Base-by-base conservation (phyloP, 768 basidiomycete genomes). In the Coprinopsis marcescibilis region DNA sequence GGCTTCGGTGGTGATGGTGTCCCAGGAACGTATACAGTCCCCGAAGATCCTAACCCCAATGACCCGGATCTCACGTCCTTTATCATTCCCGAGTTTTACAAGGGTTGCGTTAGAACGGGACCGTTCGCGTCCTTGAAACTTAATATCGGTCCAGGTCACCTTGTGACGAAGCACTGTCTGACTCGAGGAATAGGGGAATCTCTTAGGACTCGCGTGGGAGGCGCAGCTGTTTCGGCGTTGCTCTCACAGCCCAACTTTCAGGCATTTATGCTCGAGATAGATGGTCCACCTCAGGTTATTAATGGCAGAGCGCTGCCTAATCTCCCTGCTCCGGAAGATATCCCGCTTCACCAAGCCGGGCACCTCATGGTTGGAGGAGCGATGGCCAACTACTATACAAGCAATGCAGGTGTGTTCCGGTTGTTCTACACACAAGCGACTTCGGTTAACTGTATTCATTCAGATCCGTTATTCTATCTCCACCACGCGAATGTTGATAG, bases 1-100 rank as follows among this genome's bases (percentile, higher is more conserved):
- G 46, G 46, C 36, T 47, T 47, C 40, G 46, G 46, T 23, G 46
- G 46, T 13, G 46, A 47, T 17, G 46, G 46, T 30, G 46, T 47
- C 14, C 7, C 26, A 27, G 46, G 46, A 8, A 47, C 46, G 13
- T 38, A 38, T 26, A 40, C 24, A 4, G 37, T 47, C 26, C 46
- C 46, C 14, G 24, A 36, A 3, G 30, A 11, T 7, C 10, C 10
- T 7, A 19, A 7, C 38, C 29, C 29, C 29, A 15, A 26, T 33
- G 15, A 38, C 38, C 37, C 36, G 36, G 11, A 26, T 19, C 35
- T 17, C 7, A 17, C 27, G 25, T 47, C 30, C 26, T 23, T 25
- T 17, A 33, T 27, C 14, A 27, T 38, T 25, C 46, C 46, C 17
- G 20, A 17, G 11, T 36, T 30, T 10, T 33, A 26, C 27, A 40